These are phyloP conservation scores for Verruconis gallopava DNA, from an alignment of 2,329 filamentous ascomycete genomes.

Conservation along the genomic window DNA sequence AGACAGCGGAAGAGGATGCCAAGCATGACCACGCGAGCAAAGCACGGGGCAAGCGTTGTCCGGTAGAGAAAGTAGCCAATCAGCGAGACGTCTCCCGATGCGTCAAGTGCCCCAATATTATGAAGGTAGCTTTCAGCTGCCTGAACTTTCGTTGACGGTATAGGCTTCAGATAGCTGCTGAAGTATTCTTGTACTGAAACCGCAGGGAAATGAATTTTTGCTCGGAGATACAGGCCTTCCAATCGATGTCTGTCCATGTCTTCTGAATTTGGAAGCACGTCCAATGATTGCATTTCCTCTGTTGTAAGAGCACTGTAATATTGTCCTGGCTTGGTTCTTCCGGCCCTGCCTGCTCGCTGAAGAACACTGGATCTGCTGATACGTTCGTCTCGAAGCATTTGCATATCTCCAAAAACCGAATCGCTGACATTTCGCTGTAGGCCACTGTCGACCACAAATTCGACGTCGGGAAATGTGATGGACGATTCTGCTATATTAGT, in stretches of 20 bases:
- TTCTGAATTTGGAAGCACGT: slow-evolving; percentile 11
- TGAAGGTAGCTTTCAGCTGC: slow-evolving; percentile 25
- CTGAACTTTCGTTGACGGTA: not conserved
- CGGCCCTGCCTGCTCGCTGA: slow-evolving; percentile 38
- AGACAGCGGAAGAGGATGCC: slow-evolving; percentile 40
- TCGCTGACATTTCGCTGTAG: slow-evolving; percentile 28
- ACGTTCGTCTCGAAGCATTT: slow-evolving; percentile 31
- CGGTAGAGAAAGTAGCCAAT: slow-evolving; percentile 34
- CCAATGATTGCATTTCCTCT: slow-evolving; percentile 26
- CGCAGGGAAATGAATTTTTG: slow-evolving; percentile 6
- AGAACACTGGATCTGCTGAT: slow-evolving; percentile 34
- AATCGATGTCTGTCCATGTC: not conserved
- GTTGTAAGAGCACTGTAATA: slow-evolving; percentile 37
- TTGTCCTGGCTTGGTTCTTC: slow-evolving; percentile 34
- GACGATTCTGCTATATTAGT: slow-evolving; percentile 41
- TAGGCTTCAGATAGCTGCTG: not conserved
- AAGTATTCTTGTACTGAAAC: slow-evolving; percentile 4
- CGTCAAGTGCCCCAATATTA: slow-evolving; percentile 31
- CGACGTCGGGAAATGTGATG: slow-evolving; percentile 39
- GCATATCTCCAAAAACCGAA: slow-evolving; percentile 26
- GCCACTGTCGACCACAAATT: slow-evolving; percentile 37
- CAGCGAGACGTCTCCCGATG: slow-evolving; percentile 30
- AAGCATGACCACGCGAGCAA: slow-evolving; percentile 38
- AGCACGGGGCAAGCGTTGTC: slow-evolving; percentile 18
- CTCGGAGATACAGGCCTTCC: slow-evolving; percentile 16